These are phyloP conservation scores for Lepidium didymum DNA, from an alignment of 345 rosid genomes.

Conservation along the genomic window DNA sequence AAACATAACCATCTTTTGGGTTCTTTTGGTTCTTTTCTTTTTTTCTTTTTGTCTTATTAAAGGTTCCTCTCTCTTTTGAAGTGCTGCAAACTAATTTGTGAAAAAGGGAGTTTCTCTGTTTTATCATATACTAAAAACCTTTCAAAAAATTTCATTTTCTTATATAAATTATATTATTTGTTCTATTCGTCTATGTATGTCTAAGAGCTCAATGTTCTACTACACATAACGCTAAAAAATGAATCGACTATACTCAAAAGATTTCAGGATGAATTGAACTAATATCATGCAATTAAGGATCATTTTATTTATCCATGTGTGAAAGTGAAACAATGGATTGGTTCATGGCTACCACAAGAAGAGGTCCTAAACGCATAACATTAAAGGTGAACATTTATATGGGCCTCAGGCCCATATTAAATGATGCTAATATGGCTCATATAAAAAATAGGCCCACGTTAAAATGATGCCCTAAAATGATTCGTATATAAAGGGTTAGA, in stretches of 20 bases:
- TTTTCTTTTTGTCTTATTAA: not conserved
- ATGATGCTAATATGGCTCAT: no score
- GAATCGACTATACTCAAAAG: not conserved
- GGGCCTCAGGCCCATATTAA: not conserved
- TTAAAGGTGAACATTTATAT: no score
- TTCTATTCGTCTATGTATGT: not conserved
- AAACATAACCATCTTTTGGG: slow-evolving; percentile 34
- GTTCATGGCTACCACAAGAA: not conserved
- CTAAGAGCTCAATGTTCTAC: not conserved
- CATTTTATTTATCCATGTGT: no score
- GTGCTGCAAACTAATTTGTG: slow-evolving; percentile 21
- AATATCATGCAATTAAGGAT: no score
- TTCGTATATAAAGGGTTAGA: not conserved
- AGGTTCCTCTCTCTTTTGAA: not conserved
- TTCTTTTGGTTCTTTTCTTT: slow-evolving; percentile 23
- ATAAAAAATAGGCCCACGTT: no score
- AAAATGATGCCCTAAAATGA: not conserved
- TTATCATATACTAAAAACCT: slow-evolving; percentile 16
- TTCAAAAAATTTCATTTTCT: not conserved
- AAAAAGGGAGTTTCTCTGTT: slow-evolving; percentile 17
- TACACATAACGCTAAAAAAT: not conserved
- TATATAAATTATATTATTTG: not conserved
- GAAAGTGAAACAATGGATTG: not conserved
- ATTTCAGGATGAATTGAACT: no score
- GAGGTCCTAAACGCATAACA: no score